Conservation (phyloP, 495 filamentous ascomycete genomes). For the Penicillium waksmanii region DNA sequence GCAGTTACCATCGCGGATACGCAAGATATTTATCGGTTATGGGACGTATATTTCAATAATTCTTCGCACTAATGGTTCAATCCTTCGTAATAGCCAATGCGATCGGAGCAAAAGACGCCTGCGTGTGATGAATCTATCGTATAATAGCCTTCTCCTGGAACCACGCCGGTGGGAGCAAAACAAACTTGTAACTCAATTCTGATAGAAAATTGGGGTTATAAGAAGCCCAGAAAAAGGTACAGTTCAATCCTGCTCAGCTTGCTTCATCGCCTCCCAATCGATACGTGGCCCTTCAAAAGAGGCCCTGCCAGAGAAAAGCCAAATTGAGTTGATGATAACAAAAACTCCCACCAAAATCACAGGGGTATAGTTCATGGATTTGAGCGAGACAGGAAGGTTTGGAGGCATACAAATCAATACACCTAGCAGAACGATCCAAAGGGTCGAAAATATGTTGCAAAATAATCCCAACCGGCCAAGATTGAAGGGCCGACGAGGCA, state of each 20-base stretch:
- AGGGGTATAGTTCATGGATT: not conserved
- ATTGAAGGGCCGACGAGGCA: slow-evolving; percentile 15
- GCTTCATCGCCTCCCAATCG: not conserved
- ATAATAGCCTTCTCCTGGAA: too few relatives aligned
- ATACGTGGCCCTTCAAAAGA: not conserved
- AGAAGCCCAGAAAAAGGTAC: too few relatives aligned
- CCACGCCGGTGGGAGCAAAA: too few relatives aligned
- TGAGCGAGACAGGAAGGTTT: not conserved
- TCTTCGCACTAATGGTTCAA: too few relatives aligned
- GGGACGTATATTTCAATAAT: too few relatives aligned
- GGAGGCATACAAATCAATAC: not conserved
- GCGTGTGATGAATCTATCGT: too few relatives aligned
- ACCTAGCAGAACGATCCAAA: not conserved
- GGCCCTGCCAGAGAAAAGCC: not conserved
- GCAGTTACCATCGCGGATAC: too few relatives aligned
- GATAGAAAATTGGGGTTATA: too few relatives aligned
- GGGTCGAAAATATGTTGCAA: not conserved
- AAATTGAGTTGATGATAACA: not conserved
- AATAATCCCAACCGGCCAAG: not conserved
- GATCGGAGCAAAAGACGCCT: too few relatives aligned
- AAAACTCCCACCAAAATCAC: not conserved
- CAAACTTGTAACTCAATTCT: too few relatives aligned
- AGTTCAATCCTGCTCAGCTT: not conserved
- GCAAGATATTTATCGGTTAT: too few relatives aligned
- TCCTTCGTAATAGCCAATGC: too few relatives aligned